Percentiles rank a stretch among this genome's conserved stretches.
phyloP scores from a whole-genome alignment of 768 basidiomycete species.

The Mrakia blollopis region DNA sequence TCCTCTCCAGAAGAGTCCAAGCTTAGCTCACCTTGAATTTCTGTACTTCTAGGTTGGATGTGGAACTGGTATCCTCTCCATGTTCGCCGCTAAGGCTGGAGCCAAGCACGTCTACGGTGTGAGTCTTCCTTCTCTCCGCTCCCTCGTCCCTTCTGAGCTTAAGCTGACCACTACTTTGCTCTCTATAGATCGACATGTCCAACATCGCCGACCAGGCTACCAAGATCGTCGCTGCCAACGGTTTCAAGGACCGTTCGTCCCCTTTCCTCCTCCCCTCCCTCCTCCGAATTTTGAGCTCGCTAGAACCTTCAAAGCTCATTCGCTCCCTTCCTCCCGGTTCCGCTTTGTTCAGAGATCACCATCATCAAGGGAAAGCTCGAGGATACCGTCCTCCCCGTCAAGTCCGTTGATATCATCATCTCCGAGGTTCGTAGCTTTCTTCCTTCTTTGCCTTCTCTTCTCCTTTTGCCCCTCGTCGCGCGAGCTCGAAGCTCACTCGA shows the following conservation, averaged over 20 bases:
- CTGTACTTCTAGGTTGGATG: conserved; percentile 65
- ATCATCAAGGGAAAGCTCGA: conserved; percentile 98
- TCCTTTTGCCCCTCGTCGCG: not conserved
- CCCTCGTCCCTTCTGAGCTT: conserved; percentile 23
- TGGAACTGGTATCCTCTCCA: conserved; percentile 94
- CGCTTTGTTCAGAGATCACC: conserved; percentile 63
- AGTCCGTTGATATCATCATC: conserved; percentile 91
- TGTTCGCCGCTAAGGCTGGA: conserved; percentile 96
- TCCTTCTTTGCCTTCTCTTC: not conserved
- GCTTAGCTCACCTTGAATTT: too few relatives aligned
- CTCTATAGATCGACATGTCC: conserved; percentile 89
- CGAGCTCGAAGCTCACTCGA: conserved; percentile 1
- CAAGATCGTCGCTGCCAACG: conserved; percentile 94
- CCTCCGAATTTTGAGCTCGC: conserved; percentile 13
- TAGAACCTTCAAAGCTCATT: not conserved
- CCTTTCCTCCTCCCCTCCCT: not conserved
- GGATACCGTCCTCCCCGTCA: conserved; percentile 78
- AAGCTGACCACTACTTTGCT: not conserved
- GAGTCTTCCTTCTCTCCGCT: conserved; percentile 40
- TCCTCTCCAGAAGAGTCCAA: not conserved
- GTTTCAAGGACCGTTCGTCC: conserved; percentile 83
- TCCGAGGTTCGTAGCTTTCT: conserved; percentile 56
- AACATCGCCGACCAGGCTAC: conserved; percentile 99
- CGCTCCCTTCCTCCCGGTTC: not conserved
- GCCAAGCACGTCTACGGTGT: conserved; percentile 91